Evolutionary conservation across 768 basidiomycete species (phyloP), one percentile per base, ranked within the genome.

Genomic region (Mycena floridula): DNA sequence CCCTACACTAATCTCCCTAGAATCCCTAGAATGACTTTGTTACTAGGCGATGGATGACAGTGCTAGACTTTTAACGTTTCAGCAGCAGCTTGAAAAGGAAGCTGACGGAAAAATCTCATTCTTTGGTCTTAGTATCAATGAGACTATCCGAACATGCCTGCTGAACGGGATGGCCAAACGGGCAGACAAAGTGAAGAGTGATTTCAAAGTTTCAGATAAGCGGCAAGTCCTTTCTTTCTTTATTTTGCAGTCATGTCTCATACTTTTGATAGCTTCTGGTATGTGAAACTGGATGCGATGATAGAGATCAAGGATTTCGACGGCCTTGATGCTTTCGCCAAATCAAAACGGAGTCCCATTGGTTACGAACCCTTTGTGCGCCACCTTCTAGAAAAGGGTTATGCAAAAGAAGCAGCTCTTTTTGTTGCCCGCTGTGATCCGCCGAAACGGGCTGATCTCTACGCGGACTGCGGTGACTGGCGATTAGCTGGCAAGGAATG

Each of bases 161-260:
- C 58, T 85, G 25, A 89, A 87, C 44, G 85, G 84, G 9, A 73
- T 94, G 69, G 65, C 77, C 16, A 98, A 94, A 66, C 76, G 81
- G 47, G 96, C 93, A 1, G 96, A 99, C 56, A 90, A 85, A 57
- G 63, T 95, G 48, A 84, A 86, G 59, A 70, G 72, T 2, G 95
- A 97, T 51, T 98, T 91, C 71, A 94, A 88, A 59, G 89, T 99
- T 1, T 80, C 92, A 1, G 96, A 98, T 59, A 98, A 94, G 68
- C 73, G 95, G 93, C 92, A 42, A 23, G 76, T 56, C 36, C 22
- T 21, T 5, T 40, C 7, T 5, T 12, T 15, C 40, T 26, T 43
- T 28, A 15, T 25, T 18, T 7, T 43, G 5, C 21, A 35, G 43
- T 37, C 35, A 45, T 39, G 47, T 27, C 18, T 27, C 35, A 27